Percentiles rank a stretch among this genome's conserved stretches.
These are phyloP conservation scores for Coniella lustricola DNA, from an alignment of 2,329 filamentous ascomycete species.

Conservation along the genomic window DNA sequence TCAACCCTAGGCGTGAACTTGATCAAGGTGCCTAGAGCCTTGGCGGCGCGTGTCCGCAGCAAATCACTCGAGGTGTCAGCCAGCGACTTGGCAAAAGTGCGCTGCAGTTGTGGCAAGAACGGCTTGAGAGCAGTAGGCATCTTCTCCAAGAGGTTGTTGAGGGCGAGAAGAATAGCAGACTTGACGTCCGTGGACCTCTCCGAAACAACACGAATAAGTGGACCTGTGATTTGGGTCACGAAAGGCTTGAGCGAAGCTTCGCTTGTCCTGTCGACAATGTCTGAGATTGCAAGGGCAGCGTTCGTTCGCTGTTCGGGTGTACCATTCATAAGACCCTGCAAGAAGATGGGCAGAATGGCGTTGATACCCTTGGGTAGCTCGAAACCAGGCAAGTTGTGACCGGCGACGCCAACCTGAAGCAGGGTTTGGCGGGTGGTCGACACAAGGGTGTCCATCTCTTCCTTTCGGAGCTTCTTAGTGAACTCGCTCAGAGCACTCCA, in stretches of 20 bases:
- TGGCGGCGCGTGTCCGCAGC: conserved; percentile 79
- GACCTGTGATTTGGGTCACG: conserved; percentile 95
- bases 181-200: conserved; percentile 96
- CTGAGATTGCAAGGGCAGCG: conserved; percentile 86
- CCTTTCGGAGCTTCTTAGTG: conserved; percentile 84
- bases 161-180: conserved; percentile 83
- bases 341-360: conserved; percentile 89
- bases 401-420: conserved; percentile 80
- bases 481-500: conserved; percentile 84
- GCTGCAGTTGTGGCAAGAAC: conserved; percentile 91
- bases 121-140: conserved; percentile 93
- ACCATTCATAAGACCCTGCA: conserved; percentile 97
- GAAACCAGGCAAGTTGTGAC: conserved; percentile 81
- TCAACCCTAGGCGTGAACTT: conserved; percentile 93
- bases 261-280: conserved; percentile 89
- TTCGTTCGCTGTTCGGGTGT: conserved; percentile 86
- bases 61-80: conserved; percentile 89
- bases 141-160: conserved; percentile 94
- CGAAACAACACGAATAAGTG: conserved; percentile 93
- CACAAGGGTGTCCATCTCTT: conserved; percentile 95
- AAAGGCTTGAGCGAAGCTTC: conserved; percentile 85
- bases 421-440: conserved; percentile 79
- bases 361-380: conserved; percentile 93
- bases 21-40: conserved; percentile 90
- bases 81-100: conserved; percentile 92